These are phyloP conservation scores for Cadophora sp. DNA, from an alignment of 2,329 filamentous ascomycete species.

Conservation along the genomic window DNA sequence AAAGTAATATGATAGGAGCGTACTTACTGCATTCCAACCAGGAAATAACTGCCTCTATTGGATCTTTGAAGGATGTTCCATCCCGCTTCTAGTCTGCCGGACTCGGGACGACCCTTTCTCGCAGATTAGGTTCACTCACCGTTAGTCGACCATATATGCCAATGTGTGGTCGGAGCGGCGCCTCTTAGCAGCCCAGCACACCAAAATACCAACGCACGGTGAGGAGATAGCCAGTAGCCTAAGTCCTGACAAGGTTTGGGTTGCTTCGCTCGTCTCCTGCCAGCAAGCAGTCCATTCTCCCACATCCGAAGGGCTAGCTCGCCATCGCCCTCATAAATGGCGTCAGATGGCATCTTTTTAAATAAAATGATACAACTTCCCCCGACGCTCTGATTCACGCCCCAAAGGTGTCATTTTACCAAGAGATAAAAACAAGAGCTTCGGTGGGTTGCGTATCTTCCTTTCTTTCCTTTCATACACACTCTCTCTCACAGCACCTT, in stretches of 20 bases:
- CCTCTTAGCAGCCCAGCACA: background rate
- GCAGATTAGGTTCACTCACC: background rate
- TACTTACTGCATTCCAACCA: background rate
- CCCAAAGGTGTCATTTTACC: conserved; percentile 10
- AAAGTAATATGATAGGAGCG: background rate
- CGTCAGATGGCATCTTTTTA: conserved; percentile 33
- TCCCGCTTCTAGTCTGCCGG: background rate
- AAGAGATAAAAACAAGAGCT: conserved; percentile 17
- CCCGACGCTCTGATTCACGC: conserved; percentile 17
- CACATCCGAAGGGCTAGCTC: conserved; percentile 22
- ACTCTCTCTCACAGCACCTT: background rate
- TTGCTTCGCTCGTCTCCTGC: conserved; percentile 15
- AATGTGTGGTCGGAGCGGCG: conserved; percentile 5
- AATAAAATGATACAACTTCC: conserved; percentile 34
- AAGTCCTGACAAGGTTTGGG: conserved; percentile 16
- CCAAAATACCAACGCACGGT: conserved; percentile 11
- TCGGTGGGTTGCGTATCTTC: conserved; percentile 12
- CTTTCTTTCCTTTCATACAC: background rate
- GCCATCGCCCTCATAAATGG: conserved; percentile 28
- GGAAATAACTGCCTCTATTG: background rate
- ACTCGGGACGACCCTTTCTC: conserved; percentile 9
- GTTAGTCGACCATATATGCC: conserved; percentile 1
- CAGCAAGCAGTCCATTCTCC: conserved; percentile 2
- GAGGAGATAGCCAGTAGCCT: conserved; percentile 7
- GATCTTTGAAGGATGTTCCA: background rate